Base-by-base conservation (phyloP, 2,329 filamentous ascomycete genomes). In the Zalaria obscura region DNA sequence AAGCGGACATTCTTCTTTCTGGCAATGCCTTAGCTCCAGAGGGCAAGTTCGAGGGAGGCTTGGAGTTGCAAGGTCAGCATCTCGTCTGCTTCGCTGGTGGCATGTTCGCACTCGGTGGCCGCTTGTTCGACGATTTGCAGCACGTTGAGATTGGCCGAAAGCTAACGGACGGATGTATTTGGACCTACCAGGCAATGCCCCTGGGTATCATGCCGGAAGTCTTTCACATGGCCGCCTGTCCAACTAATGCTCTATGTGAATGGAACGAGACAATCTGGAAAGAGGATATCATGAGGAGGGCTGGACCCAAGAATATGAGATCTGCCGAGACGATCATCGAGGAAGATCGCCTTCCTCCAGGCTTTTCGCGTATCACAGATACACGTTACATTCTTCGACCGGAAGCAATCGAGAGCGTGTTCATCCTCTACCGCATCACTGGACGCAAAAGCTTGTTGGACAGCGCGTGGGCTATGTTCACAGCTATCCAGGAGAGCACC, bases 201-300 rank as follows among this genome's bases (percentile, higher is more conserved):
- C 62, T 69, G 2, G 74, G 75, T 4, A 70, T 79, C 44, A 79
- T 79, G 75, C 73, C 75, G 1, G 76, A 79, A 52, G 56, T 63
- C 37, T 76, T 75, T 49, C 58, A 67, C 29, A 59, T 77, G 35
- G 52, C 72, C 10, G 64, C 69, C 4, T 79, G 75, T 52, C 54
- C 38, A 36, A 54, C 42, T 9, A 55, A 59, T 26, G 38, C 42
- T 9, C 57, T 51, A 5, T 78, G 75, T 49, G 53, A 57, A 8
- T 78, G 73, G 74, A 62, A 75, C 46, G 68, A 75, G 47, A 62
- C 63, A 2, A 53, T 54, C 10, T 76, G 72, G 64, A 61, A 64
- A 43, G 59, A 64, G 2, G 62, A 55, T n/a, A 50, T 66, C 5
- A 11, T 42, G 25, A 38, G 27, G 33, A 27, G 35, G 5, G 36